Conservation (phyloP, 768 basidiomycete species). For the Agrocybe pediades region DNA sequence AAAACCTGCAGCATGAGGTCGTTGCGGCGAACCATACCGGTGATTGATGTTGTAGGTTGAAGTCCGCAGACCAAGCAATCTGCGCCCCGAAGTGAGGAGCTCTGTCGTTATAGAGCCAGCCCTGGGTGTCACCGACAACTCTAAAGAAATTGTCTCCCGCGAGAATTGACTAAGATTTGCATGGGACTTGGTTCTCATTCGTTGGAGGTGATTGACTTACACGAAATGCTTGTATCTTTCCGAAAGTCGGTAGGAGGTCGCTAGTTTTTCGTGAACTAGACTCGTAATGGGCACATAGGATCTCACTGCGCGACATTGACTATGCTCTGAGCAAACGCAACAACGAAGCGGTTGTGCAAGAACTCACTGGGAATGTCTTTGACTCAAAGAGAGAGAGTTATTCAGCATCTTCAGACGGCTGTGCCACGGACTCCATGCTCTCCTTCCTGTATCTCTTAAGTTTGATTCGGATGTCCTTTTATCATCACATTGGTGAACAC, state of each 20-base stretch:
- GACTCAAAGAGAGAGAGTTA: conserved; percentile 1
- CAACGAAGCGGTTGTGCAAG: background rate
- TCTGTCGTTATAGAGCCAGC: conserved; percentile 45
- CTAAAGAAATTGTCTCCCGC: conserved; percentile 31
- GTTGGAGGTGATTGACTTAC: conserved; percentile 30
- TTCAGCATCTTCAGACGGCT: conserved; percentile 9
- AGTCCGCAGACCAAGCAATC: conserved; percentile 41
- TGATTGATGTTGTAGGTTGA: conserved; percentile 41
- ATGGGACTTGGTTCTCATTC: background rate
- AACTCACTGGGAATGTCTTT: conserved; percentile 21
- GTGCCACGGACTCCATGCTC: conserved; percentile 15
- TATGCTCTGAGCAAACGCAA: background rate
- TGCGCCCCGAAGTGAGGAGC: background rate
- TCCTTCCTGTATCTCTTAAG: background rate
- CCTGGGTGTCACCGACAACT: conserved; percentile 53
- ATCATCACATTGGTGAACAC: too few species aligned
- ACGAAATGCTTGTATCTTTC: conserved; percentile 47
- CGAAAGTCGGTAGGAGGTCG: conserved; percentile 32
- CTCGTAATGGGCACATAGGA: conserved; percentile 40
- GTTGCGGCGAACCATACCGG: conserved; percentile 23
- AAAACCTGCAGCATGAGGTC: too few species aligned
- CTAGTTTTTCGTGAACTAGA: conserved; percentile 33
- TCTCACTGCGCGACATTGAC: conserved; percentile 30
- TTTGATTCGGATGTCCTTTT: background rate
- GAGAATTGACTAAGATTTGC: conserved; percentile 30